Conservation (phyloP, 2,329 filamentous ascomycete species). For the Talaromyces verruculosus region DNA sequence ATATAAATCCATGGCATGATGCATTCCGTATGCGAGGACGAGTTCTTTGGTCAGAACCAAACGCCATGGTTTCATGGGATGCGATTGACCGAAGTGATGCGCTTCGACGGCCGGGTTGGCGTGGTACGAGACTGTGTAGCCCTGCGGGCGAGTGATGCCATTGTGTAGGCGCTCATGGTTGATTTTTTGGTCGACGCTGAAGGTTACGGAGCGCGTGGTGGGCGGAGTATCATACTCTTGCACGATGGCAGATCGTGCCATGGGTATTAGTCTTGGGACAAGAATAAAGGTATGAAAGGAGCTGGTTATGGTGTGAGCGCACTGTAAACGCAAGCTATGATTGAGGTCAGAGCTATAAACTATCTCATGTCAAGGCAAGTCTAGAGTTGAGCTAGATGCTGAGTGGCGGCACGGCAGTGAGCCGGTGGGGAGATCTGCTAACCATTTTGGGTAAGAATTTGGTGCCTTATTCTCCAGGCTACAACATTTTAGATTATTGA, state of each 20-base stretch:
- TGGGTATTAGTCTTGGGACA: slow-evolving; percentile 24
- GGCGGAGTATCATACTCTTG: slow-evolving; percentile 51
- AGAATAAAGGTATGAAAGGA: background rate
- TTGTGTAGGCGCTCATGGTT: slow-evolving; percentile 57
- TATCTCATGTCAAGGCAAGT: slow-evolving; percentile 2
- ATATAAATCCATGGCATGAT: slow-evolving; percentile 95
- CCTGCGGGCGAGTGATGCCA: slow-evolving; percentile 75
- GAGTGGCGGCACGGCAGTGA: slow-evolving; percentile 6
- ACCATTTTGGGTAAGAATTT: background rate
- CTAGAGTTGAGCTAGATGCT: background rate
- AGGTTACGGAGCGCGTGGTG: slow-evolving; percentile 38
- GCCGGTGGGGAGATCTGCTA: slow-evolving; percentile 14
- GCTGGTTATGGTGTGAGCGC: background rate
- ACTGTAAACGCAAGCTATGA: background rate
- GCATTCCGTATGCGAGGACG: slow-evolving; percentile 91
- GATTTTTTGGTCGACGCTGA: slow-evolving; percentile 54
- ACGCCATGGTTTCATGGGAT: slow-evolving; percentile 99
- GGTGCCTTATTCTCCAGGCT: background rate
- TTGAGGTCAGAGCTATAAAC: background rate
- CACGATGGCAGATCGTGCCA: slow-evolving; percentile 48
- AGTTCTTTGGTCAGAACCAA: slow-evolving; percentile 92
- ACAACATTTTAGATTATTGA: background rate
- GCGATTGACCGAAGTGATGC: slow-evolving; percentile 93
- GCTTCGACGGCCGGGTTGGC: slow-evolving; percentile 92
- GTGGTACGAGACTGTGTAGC: slow-evolving; percentile 92